Conservation (phyloP, 805 yeast genomes). For the Starmera quercuum region DNA sequence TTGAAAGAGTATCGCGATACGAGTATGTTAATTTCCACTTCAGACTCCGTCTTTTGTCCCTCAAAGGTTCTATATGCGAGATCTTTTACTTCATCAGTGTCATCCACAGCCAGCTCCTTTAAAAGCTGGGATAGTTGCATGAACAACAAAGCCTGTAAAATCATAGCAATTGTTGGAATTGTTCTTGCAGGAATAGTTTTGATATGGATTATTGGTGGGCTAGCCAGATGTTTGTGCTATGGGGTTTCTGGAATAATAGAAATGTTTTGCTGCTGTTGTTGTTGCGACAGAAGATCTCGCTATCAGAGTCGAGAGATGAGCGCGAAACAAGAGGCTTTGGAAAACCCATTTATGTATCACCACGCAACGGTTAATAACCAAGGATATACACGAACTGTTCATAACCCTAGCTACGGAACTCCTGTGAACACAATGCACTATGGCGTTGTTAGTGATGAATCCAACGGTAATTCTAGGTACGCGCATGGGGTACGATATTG, state of each 20-base stretch:
- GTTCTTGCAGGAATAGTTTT: slow-evolving; percentile 45
- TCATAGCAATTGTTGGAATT: slow-evolving; percentile 69
- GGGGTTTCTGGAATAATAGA: slow-evolving; percentile 45
- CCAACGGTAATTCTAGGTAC: too few species aligned
- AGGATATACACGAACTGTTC: too few species aligned
- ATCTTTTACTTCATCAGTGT: slow-evolving; percentile 11
- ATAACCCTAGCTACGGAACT: too few species aligned
- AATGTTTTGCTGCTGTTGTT: slow-evolving; percentile 47
- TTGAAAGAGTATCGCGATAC: too few species aligned
- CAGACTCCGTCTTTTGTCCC: slow-evolving; percentile 2
- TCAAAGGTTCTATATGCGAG: neutral
- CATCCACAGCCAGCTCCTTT: slow-evolving; percentile 38
- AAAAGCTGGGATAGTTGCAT: slow-evolving; percentile 71
- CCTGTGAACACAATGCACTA: too few species aligned
- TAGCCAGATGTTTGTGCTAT: slow-evolving; percentile 50
- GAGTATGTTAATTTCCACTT: too few species aligned
- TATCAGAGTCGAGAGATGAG: slow-evolving; percentile 2
- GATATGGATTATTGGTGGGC: slow-evolving; percentile 48
- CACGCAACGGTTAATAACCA: too few species aligned
- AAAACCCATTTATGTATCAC: slow-evolving; percentile 17
- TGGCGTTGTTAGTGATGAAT: too few species aligned
- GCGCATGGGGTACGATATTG: too few species aligned
- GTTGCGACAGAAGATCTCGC: slow-evolving; percentile 4
- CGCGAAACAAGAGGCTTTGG: slow-evolving; percentile 5
- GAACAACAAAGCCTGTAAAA: slow-evolving; percentile 69